Base-by-base conservation (phyloP, 2,329 filamentous ascomycete species). In the Aureobasidium sp. region DNA sequence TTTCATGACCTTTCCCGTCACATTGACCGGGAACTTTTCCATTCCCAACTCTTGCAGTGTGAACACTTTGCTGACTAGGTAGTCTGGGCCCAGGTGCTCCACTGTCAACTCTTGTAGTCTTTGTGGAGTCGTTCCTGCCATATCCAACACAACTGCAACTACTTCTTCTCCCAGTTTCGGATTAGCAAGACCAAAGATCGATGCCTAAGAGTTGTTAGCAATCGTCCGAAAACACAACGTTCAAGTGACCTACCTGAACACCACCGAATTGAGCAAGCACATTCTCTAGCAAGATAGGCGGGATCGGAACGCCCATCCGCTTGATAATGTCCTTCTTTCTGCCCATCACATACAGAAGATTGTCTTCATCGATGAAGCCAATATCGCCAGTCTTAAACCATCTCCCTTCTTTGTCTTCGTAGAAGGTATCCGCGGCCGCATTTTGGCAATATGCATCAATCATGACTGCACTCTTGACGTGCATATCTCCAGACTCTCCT, bases 301-400 rank as follows among this genome's bases (percentile, higher is more conserved):
- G 54, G 4, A 58, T n/a, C 4, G 54, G 54, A 0, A 58, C 29
- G 21, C 54, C 54, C 5, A 58, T 10, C n/a, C 54, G 29, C 9
- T 58, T 58, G 25, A 58, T 44, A 11, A 58, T n/a, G 14, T 58
- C 54, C 25, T 58, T 58, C 42, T 58, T 58, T n/a, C 54, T 47
- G 11, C 54, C 54, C 30, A 58, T 2, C 2, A 47, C 54, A 13
- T 58, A 58, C 2, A 58, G 1, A 2, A 36, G 29, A 11, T 9
- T 32, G 1, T 47, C 4, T 9, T 36, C 30, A 8, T 58, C 54
- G 3, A 58, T 21, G 54, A 58, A 37, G 2, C 54, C 54, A 3
- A 29, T 21, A 10, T 58, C 54, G 21, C 54, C 54, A 29, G 54
- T 58, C 32, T 47, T 47, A 41, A 47, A 58, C 54, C 54, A 58